Evolutionary conservation across 805 yeast genomes (phyloP).

Genomic region (Hanseniaspora hatyaiensis): DNA sequence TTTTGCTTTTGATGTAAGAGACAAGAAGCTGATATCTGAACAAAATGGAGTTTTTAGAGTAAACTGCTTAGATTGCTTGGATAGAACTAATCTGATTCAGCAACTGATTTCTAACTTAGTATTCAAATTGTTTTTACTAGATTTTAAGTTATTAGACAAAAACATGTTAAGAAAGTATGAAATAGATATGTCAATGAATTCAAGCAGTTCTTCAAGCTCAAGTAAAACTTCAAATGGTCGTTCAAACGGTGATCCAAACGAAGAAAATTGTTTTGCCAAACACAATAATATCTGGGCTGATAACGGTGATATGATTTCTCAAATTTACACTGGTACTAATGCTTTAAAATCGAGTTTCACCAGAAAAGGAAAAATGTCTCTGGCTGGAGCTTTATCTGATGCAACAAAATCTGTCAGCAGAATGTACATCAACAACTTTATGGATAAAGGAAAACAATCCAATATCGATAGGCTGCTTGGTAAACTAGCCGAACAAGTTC

Average conservation of each 20-base stretch:
- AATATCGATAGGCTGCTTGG: constrained; percentile 82
- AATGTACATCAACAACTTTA: constrained; percentile 90
- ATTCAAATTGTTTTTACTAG: constrained; percentile 42
- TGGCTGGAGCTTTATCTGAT: constrained; percentile 95
- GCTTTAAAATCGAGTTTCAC: constrained; percentile 92
- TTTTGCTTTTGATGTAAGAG: constrained; percentile 55
- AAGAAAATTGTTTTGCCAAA: constrained; percentile 47
- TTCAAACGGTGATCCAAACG: constrained; percentile 27
- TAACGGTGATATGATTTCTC: constrained; percentile 92
- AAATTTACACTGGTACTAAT: constrained; percentile 93
- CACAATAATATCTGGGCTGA: constrained; percentile 95
- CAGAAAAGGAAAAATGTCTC: constrained; percentile 87
- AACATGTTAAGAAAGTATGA: constrained; percentile 18
- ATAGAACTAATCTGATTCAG: constrained; percentile 81
- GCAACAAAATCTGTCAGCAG: constrained; percentile 92
- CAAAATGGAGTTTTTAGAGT: constrained; percentile 89
- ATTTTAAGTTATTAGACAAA: constrained; percentile 28
- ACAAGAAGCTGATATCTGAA: constrained; percentile 47
- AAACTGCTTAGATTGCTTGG: constrained; percentile 89
- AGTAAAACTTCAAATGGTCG: constrained; percentile 1
- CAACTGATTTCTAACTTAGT: constrained; percentile 71
- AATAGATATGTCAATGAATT: constrained; percentile 19
- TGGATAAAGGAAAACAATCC: constrained; percentile 81
- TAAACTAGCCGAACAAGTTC: constrained; percentile 53
- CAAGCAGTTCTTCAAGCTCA: not conserved